Conservation (phyloP, 257 asterid species). For the Parsonsia alboflavescens region DNA sequence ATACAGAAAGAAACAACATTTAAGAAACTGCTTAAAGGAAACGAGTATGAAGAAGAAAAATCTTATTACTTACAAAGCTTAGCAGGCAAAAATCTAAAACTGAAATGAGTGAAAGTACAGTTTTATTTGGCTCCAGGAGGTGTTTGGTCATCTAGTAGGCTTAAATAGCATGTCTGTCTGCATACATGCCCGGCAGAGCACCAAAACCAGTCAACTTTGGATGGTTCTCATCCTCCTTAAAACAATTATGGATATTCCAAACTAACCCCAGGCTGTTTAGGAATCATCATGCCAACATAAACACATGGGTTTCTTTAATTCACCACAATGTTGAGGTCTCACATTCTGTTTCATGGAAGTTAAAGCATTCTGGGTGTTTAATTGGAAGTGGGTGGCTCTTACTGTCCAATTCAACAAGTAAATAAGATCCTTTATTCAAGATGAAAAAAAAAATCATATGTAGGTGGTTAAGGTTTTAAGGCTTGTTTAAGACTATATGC, state of each 20-base stretch:
- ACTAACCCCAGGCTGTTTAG: not conserved
- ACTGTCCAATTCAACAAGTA: not conserved
- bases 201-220: not conserved
- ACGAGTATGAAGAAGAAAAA: not conserved
- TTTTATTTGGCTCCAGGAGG: not conserved
- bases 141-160: not conserved
- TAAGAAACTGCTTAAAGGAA: not conserved
- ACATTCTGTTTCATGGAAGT: not conserved
- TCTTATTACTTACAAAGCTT: not conserved
- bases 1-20: not conserved
- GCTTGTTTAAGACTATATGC: not conserved
- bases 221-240: not conserved
- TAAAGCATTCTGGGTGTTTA: not conserved
- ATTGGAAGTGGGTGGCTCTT: not conserved
- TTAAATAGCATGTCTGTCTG: not conserved
- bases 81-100: not conserved
- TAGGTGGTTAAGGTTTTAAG: not conserved
- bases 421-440: not conserved
- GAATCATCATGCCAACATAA: not conserved
- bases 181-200: not conserved
- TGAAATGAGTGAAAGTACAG: not conserved
- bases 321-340: not conserved
- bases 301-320: not conserved
- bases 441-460: too few species aligned
- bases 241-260: not conserved